Conservation (phyloP, 768 basidiomycete genomes). For the Leucosporidium yakuticum region DNA sequence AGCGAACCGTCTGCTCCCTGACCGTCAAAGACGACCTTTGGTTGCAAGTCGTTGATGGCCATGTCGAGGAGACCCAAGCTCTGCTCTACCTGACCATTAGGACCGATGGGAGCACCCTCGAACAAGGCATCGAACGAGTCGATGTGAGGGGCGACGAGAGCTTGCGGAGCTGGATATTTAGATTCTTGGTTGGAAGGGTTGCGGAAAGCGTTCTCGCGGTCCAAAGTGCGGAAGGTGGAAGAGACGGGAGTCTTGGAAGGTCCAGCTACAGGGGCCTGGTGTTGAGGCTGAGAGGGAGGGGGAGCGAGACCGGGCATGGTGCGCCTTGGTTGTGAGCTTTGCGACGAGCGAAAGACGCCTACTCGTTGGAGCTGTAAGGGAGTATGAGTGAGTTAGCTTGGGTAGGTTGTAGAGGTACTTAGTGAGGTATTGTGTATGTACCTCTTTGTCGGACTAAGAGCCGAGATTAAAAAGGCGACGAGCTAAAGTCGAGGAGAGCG, state of each 20-base stretch:
- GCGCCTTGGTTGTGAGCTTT: too few relatives aligned
- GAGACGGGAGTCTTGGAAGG: conserved; percentile 32
- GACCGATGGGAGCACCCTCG: conserved; percentile 71
- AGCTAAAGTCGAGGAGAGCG: too few relatives aligned
- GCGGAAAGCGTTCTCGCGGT: conserved; percentile 51
- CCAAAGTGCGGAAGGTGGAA: conserved; percentile 36
- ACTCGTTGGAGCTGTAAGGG: too few relatives aligned
- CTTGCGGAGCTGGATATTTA: conserved; percentile 74
- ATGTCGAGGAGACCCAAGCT: conserved; percentile 70
- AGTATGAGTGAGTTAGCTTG: too few relatives aligned
- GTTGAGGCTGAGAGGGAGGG: background rate
- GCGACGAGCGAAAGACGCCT: too few relatives aligned
- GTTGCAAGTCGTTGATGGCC: conserved; percentile 74
- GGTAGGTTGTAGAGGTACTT: too few relatives aligned
- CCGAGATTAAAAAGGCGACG: too few relatives aligned
- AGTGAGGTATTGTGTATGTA: too few relatives aligned
- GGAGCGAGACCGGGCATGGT: conserved; percentile 2
- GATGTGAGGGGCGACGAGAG: conserved; percentile 87
- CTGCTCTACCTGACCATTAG: conserved; percentile 50
- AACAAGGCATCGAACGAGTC: conserved; percentile 96
- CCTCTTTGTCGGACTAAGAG: too few relatives aligned
- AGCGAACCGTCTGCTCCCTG: conserved; percentile 54
- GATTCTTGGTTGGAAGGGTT: conserved; percentile 64
- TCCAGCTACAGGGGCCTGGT: conserved; percentile 13
- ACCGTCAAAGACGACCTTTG: conserved; percentile 89